Conservation (phyloP, 2,329 filamentous ascomycete genomes). For the Colletotrichum viniferum region DNA sequence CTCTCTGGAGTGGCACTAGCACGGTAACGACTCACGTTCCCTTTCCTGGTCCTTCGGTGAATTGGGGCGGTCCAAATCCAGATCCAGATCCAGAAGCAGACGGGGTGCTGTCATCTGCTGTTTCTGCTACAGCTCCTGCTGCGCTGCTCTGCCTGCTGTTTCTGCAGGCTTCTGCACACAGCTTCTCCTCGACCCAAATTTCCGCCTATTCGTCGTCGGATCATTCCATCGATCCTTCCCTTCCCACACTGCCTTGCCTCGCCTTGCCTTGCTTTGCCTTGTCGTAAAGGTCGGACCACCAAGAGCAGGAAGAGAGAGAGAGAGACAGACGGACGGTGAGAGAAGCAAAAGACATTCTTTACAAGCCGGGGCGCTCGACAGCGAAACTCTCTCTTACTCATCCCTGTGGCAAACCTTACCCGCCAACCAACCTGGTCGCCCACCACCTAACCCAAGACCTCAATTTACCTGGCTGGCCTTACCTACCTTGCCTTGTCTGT, state of each 20-base stretch:
- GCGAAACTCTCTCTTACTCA: constrained; percentile 3
- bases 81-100: background rate
- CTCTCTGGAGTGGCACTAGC: constrained; percentile 14
- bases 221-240: background rate
- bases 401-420: constrained; percentile 19
- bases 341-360: background rate
- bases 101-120: background rate
- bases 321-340: background rate
- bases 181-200: background rate
- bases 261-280: background rate
- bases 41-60: constrained; percentile 11
- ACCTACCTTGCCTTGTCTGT: constrained; percentile 2
- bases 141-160: background rate
- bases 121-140: background rate
- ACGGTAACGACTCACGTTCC: constrained; percentile 19
- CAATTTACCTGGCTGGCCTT: background rate
- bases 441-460: background rate
- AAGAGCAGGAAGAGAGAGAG: background rate
- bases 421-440: background rate
- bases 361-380: background rate
- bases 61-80: background rate
- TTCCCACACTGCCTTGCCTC: background rate
- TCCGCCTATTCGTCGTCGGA: background rate
- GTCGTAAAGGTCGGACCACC: background rate
- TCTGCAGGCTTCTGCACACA: background rate